Percentiles rank a stretch among this genome's conserved stretches.
Evolutionary conservation across 148 eudicot species (phyloP).

Genomic region (Nepenthes gracilis): DNA sequence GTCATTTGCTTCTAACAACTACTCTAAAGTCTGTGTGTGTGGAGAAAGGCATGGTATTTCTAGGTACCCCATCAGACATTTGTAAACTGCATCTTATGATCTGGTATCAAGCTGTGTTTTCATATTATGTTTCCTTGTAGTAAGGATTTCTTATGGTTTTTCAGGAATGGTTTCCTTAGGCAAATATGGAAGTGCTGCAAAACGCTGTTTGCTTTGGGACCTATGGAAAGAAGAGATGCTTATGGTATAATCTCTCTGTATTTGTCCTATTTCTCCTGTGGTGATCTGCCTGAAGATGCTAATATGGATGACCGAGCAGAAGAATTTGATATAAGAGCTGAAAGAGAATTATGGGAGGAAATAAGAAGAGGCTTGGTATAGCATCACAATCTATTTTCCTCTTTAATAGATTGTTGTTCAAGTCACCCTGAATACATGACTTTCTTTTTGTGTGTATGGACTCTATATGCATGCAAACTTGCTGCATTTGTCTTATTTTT

Average conservation of each 20-base stretch:
- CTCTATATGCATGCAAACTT: neutral
- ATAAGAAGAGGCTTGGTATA: slow-evolving; percentile 88
- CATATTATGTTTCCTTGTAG: neutral
- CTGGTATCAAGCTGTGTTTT: neutral
- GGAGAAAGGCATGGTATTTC: slow-evolving; percentile 39
- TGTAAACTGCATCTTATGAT: neutral
- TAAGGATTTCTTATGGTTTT: slow-evolving; percentile 10
- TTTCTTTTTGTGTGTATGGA: neutral
- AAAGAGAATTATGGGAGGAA: slow-evolving; percentile 79
- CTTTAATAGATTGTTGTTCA: neutral
- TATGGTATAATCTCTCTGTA: slow-evolving; percentile 73
- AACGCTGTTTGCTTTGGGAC: slow-evolving; percentile 54
- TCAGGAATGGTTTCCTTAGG: slow-evolving; percentile 47
- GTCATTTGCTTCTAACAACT: slow-evolving; percentile 30
- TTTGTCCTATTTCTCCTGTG: slow-evolving; percentile 48
- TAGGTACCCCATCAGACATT: slow-evolving; percentile 33
- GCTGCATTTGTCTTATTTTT: neutral
- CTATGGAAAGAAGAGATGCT: slow-evolving; percentile 86
- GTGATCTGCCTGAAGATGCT: slow-evolving; percentile 22
- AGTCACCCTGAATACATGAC: neutral
- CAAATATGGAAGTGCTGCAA: slow-evolving; percentile 71
- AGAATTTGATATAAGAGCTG: slow-evolving; percentile 55
- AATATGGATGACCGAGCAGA: slow-evolving; percentile 30
- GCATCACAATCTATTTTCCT: neutral
- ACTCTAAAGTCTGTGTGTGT: slow-evolving; percentile 34